phyloP scores from a whole-genome alignment of 2,329 filamentous ascomycete species.

The Penicillium sp. region DNA sequence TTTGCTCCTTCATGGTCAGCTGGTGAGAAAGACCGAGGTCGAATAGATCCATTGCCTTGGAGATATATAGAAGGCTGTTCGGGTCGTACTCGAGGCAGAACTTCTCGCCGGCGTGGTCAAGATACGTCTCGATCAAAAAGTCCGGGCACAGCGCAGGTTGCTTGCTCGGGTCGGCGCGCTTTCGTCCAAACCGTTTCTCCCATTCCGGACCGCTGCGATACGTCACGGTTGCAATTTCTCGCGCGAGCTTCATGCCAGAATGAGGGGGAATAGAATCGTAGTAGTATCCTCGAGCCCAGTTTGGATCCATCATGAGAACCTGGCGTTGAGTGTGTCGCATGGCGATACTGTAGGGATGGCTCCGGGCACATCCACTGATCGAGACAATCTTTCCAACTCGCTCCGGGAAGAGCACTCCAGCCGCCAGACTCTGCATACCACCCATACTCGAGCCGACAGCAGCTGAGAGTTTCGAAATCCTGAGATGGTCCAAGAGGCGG shows the following conservation, averaged over 20 bases:
- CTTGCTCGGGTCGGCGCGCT: slow-evolving; percentile 81
- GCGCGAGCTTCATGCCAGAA: slow-evolving; percentile 94
- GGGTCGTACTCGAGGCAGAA: slow-evolving; percentile 96
- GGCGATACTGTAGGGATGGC: slow-evolving; percentile 96
- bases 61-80: slow-evolving; percentile 94
- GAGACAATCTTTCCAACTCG: slow-evolving; percentile 82
- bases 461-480: slow-evolving; percentile 79
- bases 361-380: slow-evolving; percentile 91
- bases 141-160: slow-evolving; percentile 95
- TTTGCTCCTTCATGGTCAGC: slow-evolving; percentile 63
- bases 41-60: slow-evolving; percentile 98
- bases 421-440: slow-evolving; percentile 94
- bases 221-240: slow-evolving; percentile 96
- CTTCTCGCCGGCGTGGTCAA: slow-evolving; percentile 97
- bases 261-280: slow-evolving; percentile 88
- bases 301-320: slow-evolving; percentile 98
- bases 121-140: slow-evolving; percentile 96
- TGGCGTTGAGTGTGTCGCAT: slow-evolving; percentile 98
- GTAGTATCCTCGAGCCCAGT: slow-evolving; percentile 96
- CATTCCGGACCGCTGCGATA: slow-evolving; percentile 96
- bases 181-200: slow-evolving; percentile 90
- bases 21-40: slow-evolving; percentile 80
- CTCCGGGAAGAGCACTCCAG: slow-evolving; percentile 80
- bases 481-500: slow-evolving; percentile 78
- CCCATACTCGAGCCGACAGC: slow-evolving; percentile 98